Evolutionary conservation across 1,284 basidiomycete genomes (phyloP).

Genomic region (Ustilago curta): DNA sequence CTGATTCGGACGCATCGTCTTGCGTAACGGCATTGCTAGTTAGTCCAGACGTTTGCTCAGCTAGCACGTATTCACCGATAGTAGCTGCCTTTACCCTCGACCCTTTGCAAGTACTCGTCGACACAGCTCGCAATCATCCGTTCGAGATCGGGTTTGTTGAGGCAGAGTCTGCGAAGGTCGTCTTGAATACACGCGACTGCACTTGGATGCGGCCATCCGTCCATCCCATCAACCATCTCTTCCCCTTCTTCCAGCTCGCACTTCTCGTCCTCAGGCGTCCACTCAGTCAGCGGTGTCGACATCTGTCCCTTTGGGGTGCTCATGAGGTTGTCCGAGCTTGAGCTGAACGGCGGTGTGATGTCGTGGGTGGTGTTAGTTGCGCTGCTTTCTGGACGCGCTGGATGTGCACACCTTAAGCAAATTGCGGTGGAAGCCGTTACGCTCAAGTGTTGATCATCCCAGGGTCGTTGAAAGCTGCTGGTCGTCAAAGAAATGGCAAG

Average conservation of each 20-base stretch:
- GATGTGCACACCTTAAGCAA: background rate
- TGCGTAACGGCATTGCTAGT: too few species aligned
- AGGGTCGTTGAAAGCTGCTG: background rate
- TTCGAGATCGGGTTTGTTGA: constrained; percentile 18
- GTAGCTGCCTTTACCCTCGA: background rate
- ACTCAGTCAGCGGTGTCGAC: constrained; percentile 1
- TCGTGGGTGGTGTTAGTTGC: background rate
- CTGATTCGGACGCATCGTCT: too few species aligned
- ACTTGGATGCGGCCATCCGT: constrained; percentile 29
- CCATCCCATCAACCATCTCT: constrained; percentile 13
- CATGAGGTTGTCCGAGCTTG: constrained; percentile 1
- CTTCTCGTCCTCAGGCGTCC: background rate
- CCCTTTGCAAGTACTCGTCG: constrained; percentile 13
- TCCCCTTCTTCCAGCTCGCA: background rate
- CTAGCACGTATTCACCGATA: background rate
- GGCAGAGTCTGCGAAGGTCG: constrained; percentile 28
- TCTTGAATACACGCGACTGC: constrained; percentile 29
- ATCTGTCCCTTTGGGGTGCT: background rate
- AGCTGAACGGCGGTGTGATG: background rate
- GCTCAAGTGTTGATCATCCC: background rate
- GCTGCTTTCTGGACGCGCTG: background rate
- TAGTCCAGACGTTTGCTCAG: too few species aligned
- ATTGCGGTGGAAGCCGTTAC: background rate
- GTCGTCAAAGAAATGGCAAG: background rate
- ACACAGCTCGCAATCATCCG: constrained; percentile 19